Percentiles rank a stretch among this genome's conserved stretches.
Evolutionary conservation across 208 protist species (phyloP).

Genomic region (Trypanosoma avium): DNA sequence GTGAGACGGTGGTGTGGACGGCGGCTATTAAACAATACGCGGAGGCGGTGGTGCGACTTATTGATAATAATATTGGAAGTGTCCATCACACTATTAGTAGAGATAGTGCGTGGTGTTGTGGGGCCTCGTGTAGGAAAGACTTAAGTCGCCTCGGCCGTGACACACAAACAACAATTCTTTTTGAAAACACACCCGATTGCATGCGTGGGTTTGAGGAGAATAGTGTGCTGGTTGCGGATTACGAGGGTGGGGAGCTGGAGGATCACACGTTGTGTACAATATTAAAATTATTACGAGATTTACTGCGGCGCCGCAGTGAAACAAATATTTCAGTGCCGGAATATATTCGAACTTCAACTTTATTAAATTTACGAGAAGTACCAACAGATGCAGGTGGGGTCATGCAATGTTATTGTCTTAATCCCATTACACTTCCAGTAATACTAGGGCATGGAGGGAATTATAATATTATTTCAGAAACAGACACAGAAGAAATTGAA

Average conservation of each 20-base stretch:
- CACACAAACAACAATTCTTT: conserved; percentile 70
- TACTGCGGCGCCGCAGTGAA: conserved; percentile 52
- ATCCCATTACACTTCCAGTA: too few relatives aligned
- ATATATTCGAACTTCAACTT: conserved; percentile 58
- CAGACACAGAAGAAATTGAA: too few relatives aligned
- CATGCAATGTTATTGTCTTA: conserved; percentile 78
- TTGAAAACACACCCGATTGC: conserved; percentile 93
- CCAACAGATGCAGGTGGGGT: conserved; percentile 64
- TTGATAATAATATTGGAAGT: conserved; percentile 61
- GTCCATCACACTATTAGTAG: conserved; percentile 80
- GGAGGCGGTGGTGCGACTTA: conserved; percentile 80
- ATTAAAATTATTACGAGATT: conserved; percentile 60
- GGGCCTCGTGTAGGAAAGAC: conserved; percentile 72
- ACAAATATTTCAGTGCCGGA: conserved; percentile 60
- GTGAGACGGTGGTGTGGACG: conserved; percentile 90
- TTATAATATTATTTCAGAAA: too few relatives aligned
- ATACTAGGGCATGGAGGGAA: too few relatives aligned
- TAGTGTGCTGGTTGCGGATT: conserved; percentile 86
- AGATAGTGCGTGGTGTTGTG: conserved; percentile 73
- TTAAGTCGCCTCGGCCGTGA: conserved; percentile 79
- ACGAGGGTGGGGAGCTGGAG: conserved; percentile 89
- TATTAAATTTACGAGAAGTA: conserved; percentile 41
- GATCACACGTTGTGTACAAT: conserved; percentile 78
- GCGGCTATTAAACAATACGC: conserved; percentile 81
- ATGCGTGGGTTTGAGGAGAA: conserved; percentile 86